Evolutionary conservation across 2,329 filamentous ascomycete species (phyloP), one percentile per base, ranked within the genome.

Genomic region (Diplodia scrobiculata): DNA sequence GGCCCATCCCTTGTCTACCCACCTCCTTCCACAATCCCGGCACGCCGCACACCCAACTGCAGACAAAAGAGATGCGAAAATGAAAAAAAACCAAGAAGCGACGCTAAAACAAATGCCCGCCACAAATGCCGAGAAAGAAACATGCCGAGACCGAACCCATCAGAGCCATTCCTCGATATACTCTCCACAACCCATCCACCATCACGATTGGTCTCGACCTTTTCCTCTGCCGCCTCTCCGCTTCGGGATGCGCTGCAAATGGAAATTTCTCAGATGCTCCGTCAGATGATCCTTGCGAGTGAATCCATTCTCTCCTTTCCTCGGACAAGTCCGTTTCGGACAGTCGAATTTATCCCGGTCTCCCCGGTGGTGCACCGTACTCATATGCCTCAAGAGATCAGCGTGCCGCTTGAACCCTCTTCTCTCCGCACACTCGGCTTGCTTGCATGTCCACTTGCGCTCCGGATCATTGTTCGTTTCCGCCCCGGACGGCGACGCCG

Each of bases 261-360:
- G 86, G 67, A 82, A 85, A 51, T 83, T 83, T 63, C 85, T 77
- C 63, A 84, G 72, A 72, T 88, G 86, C 71, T 87, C 86, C 47
- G 79, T 79, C 48, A 86, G 76, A 71, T 87, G 85, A 70, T 88
- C 86, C 63, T 80, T 78, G 5, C 85, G 79, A 4, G 82, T 82
- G 70, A 87, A 87, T 0, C 84, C 85, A 67, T 55, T 54, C 27
- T 52, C 63, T 7, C 36, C 51, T 25, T 55, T 54, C 13, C 63
- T 21, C 19, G 38, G 47, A 45, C 63, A 65, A 6, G 14, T 27
- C 25, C 52, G 34, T 10, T 41, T 25, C 10, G 38, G 25, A 14
- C 63, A 65, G 3, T 51, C 32, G 36, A 52, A 63, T 36, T 52
- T 63, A 19, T 34, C 48, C 60, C 32, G 52, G 32, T 19, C 60